These are phyloP conservation scores for Protomyces gravidus DNA, from an alignment of 1,139 yeast genomes.

Conservation along the genomic window DNA sequence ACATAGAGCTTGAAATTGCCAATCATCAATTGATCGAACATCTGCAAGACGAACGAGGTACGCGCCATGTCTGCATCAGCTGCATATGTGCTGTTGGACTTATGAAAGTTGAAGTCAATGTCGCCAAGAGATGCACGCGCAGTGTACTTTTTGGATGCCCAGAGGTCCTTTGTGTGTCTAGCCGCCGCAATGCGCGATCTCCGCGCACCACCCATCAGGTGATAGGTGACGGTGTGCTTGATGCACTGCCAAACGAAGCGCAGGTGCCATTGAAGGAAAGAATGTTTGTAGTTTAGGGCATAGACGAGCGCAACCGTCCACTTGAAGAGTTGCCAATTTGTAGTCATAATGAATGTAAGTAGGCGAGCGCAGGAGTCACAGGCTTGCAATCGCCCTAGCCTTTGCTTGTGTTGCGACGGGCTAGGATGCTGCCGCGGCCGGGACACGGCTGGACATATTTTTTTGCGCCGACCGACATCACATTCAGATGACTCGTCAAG, in stretches of 20 bases:
- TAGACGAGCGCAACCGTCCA: conserved; percentile 17
- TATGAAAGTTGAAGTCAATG: conserved; percentile 80
- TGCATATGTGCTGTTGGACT: conserved; percentile 72
- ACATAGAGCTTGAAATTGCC: conserved; percentile 52
- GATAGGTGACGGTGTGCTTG: conserved; percentile 17
- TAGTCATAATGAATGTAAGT: not conserved
- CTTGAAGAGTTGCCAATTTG: not conserved
- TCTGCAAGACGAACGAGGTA: conserved; percentile 39
- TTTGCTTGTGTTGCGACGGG: too few relatives aligned
- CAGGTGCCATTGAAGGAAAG: conserved; percentile 19
- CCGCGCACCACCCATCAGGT: not conserved
- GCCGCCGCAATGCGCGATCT: not conserved
- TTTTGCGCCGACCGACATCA: too few relatives aligned
- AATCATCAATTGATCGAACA: conserved; percentile 48
- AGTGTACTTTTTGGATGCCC: conserved; percentile 37
- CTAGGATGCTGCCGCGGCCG: too few relatives aligned
- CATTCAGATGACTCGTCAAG: too few relatives aligned
- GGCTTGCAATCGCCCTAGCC: too few relatives aligned
- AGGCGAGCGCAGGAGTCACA: too few relatives aligned
- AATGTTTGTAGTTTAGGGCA: conserved; percentile 15
- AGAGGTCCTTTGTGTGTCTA: not conserved
- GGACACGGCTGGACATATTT: too few relatives aligned
- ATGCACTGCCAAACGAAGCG: conserved; percentile 13
- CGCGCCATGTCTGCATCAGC: conserved; percentile 77
- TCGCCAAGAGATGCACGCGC: conserved; percentile 73